Conservation (phyloP, 805 yeast genomes). For the Torulaspora microellipsoides region DNA sequence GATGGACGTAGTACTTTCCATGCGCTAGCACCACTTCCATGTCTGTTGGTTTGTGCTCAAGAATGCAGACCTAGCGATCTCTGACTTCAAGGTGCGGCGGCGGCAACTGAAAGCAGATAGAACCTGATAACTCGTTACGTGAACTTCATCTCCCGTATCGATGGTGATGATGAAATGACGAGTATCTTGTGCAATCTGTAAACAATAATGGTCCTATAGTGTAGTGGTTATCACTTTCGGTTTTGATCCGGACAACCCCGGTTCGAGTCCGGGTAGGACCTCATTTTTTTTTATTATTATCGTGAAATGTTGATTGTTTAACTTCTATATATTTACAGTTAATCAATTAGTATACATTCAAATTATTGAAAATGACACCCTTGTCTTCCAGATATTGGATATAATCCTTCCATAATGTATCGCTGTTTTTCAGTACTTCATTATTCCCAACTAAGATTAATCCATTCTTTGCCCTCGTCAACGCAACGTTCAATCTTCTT, state of each 20-base stretch:
- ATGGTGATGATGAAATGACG: too few species aligned
- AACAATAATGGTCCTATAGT: slow-evolving; percentile 48
- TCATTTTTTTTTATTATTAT: slow-evolving; percentile 25
- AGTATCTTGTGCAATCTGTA: too few species aligned
- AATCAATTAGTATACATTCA: slow-evolving; percentile 6
- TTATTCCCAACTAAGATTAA: slow-evolving; percentile 60
- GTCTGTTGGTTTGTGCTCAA: too few species aligned
- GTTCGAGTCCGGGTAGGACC: slow-evolving; percentile 86
- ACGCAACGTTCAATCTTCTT: slow-evolving; percentile 65
- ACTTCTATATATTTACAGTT: not conserved
- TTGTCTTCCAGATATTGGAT: slow-evolving; percentile 39
- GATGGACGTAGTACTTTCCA: too few species aligned
- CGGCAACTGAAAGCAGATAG: too few species aligned
- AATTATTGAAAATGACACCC: slow-evolving; percentile 28
- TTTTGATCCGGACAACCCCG: slow-evolving; percentile 79
- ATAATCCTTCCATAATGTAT: slow-evolving; percentile 48
- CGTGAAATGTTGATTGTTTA: not conserved
- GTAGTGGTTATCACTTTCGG: slow-evolving; percentile 81
- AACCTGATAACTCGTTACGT: too few species aligned
- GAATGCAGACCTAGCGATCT: too few species aligned
- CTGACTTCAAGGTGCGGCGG: too few species aligned
- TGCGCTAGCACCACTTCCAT: too few species aligned
- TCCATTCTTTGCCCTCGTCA: slow-evolving; percentile 65
- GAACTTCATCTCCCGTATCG: too few species aligned
- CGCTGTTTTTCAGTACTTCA: slow-evolving; percentile 44